Evolutionary conservation across 805 yeast species (phyloP).

Genomic region (Candida rishiriensis): DNA sequence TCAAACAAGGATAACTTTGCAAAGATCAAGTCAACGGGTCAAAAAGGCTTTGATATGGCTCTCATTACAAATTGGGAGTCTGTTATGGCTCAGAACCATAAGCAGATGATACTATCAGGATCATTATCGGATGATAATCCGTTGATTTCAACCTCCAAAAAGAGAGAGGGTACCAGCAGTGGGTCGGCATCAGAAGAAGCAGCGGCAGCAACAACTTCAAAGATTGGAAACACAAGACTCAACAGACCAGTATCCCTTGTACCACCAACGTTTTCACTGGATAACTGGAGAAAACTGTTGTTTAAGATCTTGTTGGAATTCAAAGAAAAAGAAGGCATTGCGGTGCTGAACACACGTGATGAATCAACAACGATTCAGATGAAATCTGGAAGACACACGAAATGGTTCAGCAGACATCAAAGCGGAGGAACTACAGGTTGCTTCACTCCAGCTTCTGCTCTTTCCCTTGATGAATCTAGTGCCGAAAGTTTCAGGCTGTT

Average conservation of each 20-base stretch:
- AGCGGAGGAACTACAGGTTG: background rate
- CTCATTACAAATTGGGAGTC: slow-evolving; percentile 8
- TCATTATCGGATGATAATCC: slow-evolving; percentile 21
- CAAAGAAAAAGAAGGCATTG: slow-evolving; percentile 1
- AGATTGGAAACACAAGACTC: background rate
- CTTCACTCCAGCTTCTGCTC: background rate
- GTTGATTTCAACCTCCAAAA: slow-evolving; percentile 12
- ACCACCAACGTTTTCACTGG: slow-evolving; percentile 23
- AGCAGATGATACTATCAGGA: slow-evolving; percentile 12
- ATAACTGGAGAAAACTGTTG: slow-evolving; percentile 21
- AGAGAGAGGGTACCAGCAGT: background rate
- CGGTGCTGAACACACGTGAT: background rate
- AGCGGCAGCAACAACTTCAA: slow-evolving; percentile 2
- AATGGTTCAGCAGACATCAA: background rate
- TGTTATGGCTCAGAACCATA: slow-evolving; percentile 7
- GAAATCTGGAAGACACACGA: background rate
- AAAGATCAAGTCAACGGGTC: slow-evolving; percentile 6
- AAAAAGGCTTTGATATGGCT: slow-evolving; percentile 4
- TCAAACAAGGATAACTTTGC: slow-evolving; percentile 11
- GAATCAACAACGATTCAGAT: too few species aligned
- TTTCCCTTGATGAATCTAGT: background rate
- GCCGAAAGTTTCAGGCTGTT: slow-evolving; percentile 7
- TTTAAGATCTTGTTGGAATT: slow-evolving; percentile 16
- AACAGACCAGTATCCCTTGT: slow-evolving; percentile 13
- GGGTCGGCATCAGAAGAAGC: too few species aligned